A percentile compares a stretch with the other conserved stretches of the same genome.
Evolutionary conservation across 345 rosid genomes (phyloP).

Genomic region (Salix brachista): DNA sequence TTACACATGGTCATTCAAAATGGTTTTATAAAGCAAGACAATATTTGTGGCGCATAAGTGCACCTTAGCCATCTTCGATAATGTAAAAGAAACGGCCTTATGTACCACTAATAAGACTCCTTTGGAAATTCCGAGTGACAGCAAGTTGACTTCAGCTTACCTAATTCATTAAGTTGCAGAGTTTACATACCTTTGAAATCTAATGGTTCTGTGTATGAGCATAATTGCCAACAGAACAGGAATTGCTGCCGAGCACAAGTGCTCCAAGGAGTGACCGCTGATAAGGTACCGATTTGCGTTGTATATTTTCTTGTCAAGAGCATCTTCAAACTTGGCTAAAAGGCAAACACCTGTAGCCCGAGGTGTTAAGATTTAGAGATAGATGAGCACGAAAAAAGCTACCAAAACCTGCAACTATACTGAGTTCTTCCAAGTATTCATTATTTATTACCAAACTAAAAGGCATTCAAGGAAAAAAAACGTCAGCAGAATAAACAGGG

Average conservation of each 20-base stretch:
- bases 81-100: neutral
- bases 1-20: neutral
- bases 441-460: neutral
- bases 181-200: constrained; percentile 55
- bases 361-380: neutral
- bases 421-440: neutral
- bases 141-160: neutral
- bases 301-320: constrained; percentile 64
- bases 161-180: neutral
- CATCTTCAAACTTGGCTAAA: constrained; percentile 54
- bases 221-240: constrained; percentile 57
- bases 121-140: too few species aligned
- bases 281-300: constrained; percentile 46
- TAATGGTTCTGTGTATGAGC: constrained; percentile 60
- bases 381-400: neutral
- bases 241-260: constrained; percentile 53
- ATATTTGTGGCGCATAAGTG: neutral
- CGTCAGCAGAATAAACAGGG: too few species aligned
- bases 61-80: neutral
- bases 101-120: neutral
- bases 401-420: neutral
- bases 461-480: neutral
- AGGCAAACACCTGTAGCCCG: constrained; percentile 46
- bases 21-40: neutral
- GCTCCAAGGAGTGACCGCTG: constrained; percentile 79